phyloP scores from a whole-genome alignment of 495 filamentous ascomycete species.

The Talaromyces trachyspermus region DNA sequence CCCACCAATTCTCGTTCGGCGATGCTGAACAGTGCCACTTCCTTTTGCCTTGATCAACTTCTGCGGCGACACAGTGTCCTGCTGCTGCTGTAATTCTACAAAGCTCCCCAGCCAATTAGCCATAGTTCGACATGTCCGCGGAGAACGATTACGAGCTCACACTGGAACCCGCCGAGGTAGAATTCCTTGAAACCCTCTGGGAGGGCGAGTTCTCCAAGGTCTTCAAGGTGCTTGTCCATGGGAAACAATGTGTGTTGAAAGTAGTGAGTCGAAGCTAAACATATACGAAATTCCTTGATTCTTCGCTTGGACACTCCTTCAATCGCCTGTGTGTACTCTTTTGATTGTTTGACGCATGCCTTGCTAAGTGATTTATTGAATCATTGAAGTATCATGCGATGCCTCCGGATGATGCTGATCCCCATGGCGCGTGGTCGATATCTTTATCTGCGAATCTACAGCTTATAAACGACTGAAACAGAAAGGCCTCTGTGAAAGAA shows the following conservation, averaged over 20 bases:
- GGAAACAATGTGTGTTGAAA: conserved; percentile 17
- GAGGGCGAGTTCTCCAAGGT: conserved; percentile 10
- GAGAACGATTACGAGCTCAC: conserved; percentile 3
- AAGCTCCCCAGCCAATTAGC: no score
- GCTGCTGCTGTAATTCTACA: no score
- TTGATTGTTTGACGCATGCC: neutral
- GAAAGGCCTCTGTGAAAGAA: conserved; percentile 16
- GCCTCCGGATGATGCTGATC: conserved; percentile 8
- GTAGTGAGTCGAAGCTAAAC: no score
- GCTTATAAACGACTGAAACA: conserved; percentile 17
- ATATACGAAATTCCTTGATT: no score
- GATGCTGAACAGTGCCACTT: no score
- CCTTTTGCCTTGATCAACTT: no score
- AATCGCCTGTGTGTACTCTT: neutral
- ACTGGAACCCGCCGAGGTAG: conserved; percentile 15
- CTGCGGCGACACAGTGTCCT: no score
- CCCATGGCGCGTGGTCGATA: conserved; percentile 12
- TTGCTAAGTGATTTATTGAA: conserved; percentile 1
- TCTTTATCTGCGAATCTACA: conserved; percentile 15
- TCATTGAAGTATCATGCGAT: conserved; percentile 15
- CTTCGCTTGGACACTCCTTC: no score
- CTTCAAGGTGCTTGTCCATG: conserved; percentile 14
- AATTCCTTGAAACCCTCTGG: conserved; percentile 14
- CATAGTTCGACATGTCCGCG: neutral
- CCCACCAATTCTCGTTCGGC: no score